Base-by-base conservation (phyloP, 208 protist genomes). In the Trypanosoma boissoni region DNA sequence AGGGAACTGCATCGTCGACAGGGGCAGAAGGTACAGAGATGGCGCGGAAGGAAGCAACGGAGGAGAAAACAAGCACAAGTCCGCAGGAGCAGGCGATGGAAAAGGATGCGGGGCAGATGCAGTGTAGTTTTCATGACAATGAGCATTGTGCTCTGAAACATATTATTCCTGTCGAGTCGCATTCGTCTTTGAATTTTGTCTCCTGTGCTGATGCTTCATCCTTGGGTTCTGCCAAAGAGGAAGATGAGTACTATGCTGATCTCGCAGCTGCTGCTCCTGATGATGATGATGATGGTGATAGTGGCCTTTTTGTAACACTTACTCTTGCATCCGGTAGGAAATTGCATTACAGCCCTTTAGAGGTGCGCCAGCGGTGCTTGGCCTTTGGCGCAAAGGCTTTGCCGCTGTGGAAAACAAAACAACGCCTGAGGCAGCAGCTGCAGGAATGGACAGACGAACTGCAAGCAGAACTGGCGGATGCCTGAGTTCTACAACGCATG, bases 121-220 rank as follows among this genome's bases (percentile, higher is more conserved):
- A 71, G 21, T 44, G 52, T 5, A 71, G 69, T 63, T 64, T 90
- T 29, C 83, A 90, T 56, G 83, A 86, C 48, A 49, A 32, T 9
- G 64, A 70, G 24, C 55, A 56, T 8, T 90, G 83, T 44, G 56
- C 51, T 9, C 39, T 86, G 24, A 3, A 24, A 10, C 65, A 55
- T 5, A 45, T 81, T 9, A 31, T 86, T 18, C 76, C 76, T 0
- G 26, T 52, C 7, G 42, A 41, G 23, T 48, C 43, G 21, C 63
- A 68, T 34, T 49, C 45, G 0, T 18, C 21, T 16, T 44, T 84
- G 0, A 77, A 65, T 61, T 86, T 80, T 71, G 83, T 90, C 20
- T 49, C 49, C 26, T 86, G 79, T 49, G 48, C 42, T 16, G 56
- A 53, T 34, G 45, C 53, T 45, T 21, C 70, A 8, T 72, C 70